Percentiles rank a stretch among this genome's conserved stretches.
Evolutionary conservation across 305 asterid genomes (phyloP).

Genomic region (Plantago lanceolata): DNA sequence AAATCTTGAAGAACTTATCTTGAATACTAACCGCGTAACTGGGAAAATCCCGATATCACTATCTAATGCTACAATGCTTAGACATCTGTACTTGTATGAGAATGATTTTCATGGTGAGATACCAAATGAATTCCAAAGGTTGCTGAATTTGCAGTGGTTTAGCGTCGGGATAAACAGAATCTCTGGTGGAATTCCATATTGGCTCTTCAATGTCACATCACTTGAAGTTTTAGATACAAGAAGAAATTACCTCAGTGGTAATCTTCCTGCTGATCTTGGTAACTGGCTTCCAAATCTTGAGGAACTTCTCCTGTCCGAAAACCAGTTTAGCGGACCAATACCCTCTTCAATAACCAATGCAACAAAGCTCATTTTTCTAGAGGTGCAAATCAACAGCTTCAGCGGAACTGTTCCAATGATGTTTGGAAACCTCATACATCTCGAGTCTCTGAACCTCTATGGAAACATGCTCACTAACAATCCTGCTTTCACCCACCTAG

Average conservation of each 20-base stretch:
- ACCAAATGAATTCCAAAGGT: constrained; percentile 28
- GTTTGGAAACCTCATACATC: constrained; percentile 31
- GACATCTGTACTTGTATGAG: constrained; percentile 17
- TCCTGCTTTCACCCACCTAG: constrained; percentile 25
- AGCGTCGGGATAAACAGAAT: constrained; percentile 29
- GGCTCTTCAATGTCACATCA: constrained; percentile 35
- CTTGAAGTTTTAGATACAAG: constrained; percentile 29
- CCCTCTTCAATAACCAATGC: constrained; percentile 39
- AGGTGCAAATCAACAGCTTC: constrained; percentile 33
- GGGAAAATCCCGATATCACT: constrained; percentile 32
- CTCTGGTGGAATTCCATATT: constrained; percentile 28
- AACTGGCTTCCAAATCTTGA: constrained; percentile 33
- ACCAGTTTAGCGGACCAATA: constrained; percentile 35
- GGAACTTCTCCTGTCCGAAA: constrained; percentile 31
- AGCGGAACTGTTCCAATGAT: constrained; percentile 27
- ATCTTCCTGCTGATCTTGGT: constrained; percentile 35
- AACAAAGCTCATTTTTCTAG: constrained; percentile 25
- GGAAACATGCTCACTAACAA: constrained; percentile 21
- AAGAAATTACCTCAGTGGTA: constrained; percentile 33
- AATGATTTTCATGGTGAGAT: constrained; percentile 36
- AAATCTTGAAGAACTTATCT: constrained; percentile 15
- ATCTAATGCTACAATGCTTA: constrained; percentile 33
- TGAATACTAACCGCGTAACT: constrained; percentile 34
- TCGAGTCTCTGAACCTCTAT: constrained; percentile 24
- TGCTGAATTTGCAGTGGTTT: constrained; percentile 29